A percentile compares a stretch with the other conserved stretches of the same genome.
Conservation (phyloP, 305 asterid genomes). For the Andrographis paniculata region DNA sequence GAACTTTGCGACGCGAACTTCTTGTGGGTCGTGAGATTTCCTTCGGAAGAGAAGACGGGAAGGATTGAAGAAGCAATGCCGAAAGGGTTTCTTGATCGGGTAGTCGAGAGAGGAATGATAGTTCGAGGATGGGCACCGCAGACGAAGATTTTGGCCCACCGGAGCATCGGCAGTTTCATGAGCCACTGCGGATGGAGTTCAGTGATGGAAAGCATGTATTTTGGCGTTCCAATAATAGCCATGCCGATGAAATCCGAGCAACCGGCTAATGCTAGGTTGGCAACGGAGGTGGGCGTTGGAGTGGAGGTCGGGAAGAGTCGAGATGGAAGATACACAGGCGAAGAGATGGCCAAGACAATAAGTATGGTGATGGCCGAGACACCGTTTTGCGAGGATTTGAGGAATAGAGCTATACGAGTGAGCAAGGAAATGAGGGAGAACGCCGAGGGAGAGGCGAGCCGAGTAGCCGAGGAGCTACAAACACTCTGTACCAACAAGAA, state of each 20-base stretch:
- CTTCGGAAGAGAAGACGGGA: background rate
- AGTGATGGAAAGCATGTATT: too few relatives aligned
- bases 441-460: too few relatives aligned
- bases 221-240: conserved; percentile 18
- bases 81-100: conserved; percentile 25
- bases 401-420: too few relatives aligned
- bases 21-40: conserved; percentile 17
- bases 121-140: conserved; percentile 33
- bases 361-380: conserved; percentile 22
- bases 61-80: conserved; percentile 16
- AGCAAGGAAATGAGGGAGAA: too few relatives aligned
- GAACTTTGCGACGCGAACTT: conserved; percentile 13
- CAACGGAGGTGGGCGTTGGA: conserved; percentile 20
- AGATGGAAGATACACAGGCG: conserved; percentile 14
- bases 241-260: conserved; percentile 23
- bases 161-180: conserved; percentile 24
- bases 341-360: conserved; percentile 25
- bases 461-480: too few relatives aligned
- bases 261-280: conserved; percentile 18
- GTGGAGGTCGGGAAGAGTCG: conserved; percentile 26
- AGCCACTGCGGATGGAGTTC: conserved; percentile 39
- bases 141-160: conserved; percentile 21
- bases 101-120: conserved; percentile 17
- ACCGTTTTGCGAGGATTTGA: too few relatives aligned
- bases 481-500: too few relatives aligned